Conservation (phyloP, 1,284 basidiomycete genomes). For the Malassezia caprae region DNA sequence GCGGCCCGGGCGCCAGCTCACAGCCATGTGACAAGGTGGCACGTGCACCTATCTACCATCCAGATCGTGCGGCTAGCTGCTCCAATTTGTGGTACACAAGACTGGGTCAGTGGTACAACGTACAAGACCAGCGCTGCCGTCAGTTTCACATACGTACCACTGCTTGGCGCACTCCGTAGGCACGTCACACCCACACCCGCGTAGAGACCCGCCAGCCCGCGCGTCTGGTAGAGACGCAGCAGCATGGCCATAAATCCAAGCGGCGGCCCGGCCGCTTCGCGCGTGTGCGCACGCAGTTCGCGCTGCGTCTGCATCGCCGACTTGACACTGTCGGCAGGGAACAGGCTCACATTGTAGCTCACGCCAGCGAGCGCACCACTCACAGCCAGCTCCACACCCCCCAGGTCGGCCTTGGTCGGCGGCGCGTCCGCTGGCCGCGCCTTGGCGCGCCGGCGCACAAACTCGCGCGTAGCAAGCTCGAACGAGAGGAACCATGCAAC, state of each 20-base stretch:
- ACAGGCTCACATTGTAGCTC: slow-evolving; percentile 59
- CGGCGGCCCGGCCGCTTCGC: slow-evolving; percentile 13
- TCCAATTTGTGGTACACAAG: slow-evolving; percentile 41
- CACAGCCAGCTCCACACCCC: slow-evolving; percentile 69
- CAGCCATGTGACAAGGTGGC: not conserved
- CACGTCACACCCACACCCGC: slow-evolving; percentile 88
- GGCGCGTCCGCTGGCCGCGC: slow-evolving; percentile 24
- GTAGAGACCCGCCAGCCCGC: slow-evolving; percentile 77
- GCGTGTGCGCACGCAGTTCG: slow-evolving; percentile 57
- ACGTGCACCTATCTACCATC: slow-evolving; percentile 16
- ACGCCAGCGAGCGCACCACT: slow-evolving; percentile 79
- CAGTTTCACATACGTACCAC: slow-evolving; percentile 24
- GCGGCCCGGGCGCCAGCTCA: not conserved
- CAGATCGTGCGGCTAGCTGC: slow-evolving; percentile 25
- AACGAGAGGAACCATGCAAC: slow-evolving; percentile 81
- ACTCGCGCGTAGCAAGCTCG: slow-evolving; percentile 52
- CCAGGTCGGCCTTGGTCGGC: slow-evolving; percentile 52
- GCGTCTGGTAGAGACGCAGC: slow-evolving; percentile 62
- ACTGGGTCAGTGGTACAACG: slow-evolving; percentile 2
- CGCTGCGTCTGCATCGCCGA: slow-evolving; percentile 87
- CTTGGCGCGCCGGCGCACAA: slow-evolving; percentile 12
- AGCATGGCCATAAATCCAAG: slow-evolving; percentile 64
- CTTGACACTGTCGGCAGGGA: slow-evolving; percentile 76
- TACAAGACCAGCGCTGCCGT: slow-evolving; percentile 13
- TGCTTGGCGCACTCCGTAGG: slow-evolving; percentile 64